Conservation (phyloP, 2,329 filamentous ascomycete species). For the Diaporthe sp. region DNA sequence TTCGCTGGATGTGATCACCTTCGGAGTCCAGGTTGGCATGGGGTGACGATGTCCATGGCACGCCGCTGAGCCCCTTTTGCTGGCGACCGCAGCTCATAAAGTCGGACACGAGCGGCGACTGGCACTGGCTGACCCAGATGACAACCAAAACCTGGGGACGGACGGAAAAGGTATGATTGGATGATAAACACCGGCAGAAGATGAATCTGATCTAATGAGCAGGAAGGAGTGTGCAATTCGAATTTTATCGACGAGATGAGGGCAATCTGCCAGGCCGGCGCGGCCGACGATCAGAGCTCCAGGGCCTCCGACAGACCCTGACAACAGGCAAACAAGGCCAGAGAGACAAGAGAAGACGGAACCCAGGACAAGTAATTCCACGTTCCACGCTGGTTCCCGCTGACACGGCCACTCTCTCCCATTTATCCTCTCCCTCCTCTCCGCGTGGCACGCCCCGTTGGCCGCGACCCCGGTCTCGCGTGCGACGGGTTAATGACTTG, state of each 20-base stretch:
- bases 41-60: neutral
- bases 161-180: neutral
- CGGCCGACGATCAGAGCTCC: neutral
- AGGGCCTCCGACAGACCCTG: neutral
- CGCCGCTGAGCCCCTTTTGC: neutral
- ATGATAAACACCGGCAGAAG: neutral
- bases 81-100: neutral
- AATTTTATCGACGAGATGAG: constrained; percentile 5
- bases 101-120: neutral
- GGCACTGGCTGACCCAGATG: neutral
- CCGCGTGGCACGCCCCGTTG: neutral
- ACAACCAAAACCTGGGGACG: neutral
- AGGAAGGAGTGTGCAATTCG: neutral
- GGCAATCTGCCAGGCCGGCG: constrained; percentile 5
- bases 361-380: neutral
- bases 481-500: neutral
- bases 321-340: neutral
- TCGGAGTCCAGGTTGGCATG: neutral
- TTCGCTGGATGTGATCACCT: neutral
- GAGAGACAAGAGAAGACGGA: neutral
- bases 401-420: neutral
- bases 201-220: neutral
- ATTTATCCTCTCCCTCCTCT: neutral
- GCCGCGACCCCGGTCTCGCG: constrained; percentile 4
- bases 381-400: neutral